phyloP scores from a whole-genome alignment of 352 stramenopile genomes.

The Hyaloperonospora arabidopsidis region DNA sequence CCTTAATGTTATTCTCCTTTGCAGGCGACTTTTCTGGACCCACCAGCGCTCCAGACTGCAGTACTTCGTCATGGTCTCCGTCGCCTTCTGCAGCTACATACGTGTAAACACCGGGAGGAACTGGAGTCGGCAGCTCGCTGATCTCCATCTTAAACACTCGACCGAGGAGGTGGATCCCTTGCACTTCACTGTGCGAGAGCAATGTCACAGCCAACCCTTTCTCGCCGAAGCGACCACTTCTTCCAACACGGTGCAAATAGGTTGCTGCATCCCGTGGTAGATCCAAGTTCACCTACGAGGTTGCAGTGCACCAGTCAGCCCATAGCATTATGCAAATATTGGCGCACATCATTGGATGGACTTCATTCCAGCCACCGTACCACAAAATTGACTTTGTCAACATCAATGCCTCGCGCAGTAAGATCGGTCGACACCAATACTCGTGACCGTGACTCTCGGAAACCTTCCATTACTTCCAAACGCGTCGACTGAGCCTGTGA shows the following conservation, averaged over 20 bases:
- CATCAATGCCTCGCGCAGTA: constrained; percentile 64
- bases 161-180: constrained; percentile 46
- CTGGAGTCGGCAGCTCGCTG: constrained; percentile 35
- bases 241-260: constrained; percentile 71
- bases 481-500: constrained; percentile 54
- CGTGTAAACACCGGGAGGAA: constrained; percentile 38
- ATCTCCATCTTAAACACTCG: constrained; percentile 69
- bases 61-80: neutral
- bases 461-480: constrained; percentile 51
- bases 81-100: constrained; percentile 23
- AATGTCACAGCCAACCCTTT: constrained; percentile 69
- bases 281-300: constrained; percentile 54
- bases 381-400: constrained; percentile 75
- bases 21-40: neutral
- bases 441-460: constrained; percentile 41
- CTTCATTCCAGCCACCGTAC: constrained; percentile 11
- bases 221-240: constrained; percentile 65
- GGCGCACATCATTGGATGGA: no score
- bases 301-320: constrained; percentile 1
- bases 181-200: constrained; percentile 38
- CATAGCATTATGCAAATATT: no score
- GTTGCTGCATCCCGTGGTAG: constrained; percentile 63
- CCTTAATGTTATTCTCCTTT: neutral
- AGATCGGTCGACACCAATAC: constrained; percentile 77
- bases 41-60: neutral